Conservation (phyloP, 768 basidiomycete species). For the Fistulinella prunicolor region DNA sequence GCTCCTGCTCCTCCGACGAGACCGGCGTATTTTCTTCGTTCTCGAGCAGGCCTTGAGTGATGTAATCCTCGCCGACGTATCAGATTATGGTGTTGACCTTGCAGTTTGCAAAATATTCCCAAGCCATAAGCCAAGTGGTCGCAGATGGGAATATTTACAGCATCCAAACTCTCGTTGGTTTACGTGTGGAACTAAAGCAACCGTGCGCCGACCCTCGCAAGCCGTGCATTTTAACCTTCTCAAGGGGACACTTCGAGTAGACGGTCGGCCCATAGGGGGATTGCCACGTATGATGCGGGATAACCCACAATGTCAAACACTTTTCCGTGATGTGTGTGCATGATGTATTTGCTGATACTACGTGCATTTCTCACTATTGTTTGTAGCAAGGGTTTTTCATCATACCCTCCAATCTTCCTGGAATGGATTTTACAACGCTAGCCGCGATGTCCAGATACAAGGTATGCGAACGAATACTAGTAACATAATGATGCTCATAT, state of each 20-base stretch:
- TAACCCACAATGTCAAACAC: background rate
- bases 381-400: background rate
- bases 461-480: background rate
- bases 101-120: constrained; percentile 9
- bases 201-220: background rate
- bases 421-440: constrained; percentile 12
- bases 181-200: background rate
- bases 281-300: constrained; percentile 4
- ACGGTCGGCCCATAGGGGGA: constrained; percentile 12
- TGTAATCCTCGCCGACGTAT: background rate
- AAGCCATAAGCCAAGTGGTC: constrained; percentile 5
- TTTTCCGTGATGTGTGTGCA: background rate
- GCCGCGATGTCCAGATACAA: constrained; percentile 5
- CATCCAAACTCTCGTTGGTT: constrained; percentile 15
- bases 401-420: background rate
- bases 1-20: constrained; percentile 12
- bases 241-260: constrained; percentile 16
- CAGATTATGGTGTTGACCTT: constrained; percentile 11
- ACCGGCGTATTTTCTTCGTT: constrained; percentile 20
- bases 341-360: background rate
- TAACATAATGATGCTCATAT: background rate
- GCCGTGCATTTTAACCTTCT: constrained; percentile 8
- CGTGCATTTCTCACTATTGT: background rate
- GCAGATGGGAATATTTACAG: constrained; percentile 7
- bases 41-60: constrained; percentile 11